These are phyloP conservation scores for Cardamine resedifolia DNA, from an alignment of 345 rosid species.

Conservation along the genomic window DNA sequence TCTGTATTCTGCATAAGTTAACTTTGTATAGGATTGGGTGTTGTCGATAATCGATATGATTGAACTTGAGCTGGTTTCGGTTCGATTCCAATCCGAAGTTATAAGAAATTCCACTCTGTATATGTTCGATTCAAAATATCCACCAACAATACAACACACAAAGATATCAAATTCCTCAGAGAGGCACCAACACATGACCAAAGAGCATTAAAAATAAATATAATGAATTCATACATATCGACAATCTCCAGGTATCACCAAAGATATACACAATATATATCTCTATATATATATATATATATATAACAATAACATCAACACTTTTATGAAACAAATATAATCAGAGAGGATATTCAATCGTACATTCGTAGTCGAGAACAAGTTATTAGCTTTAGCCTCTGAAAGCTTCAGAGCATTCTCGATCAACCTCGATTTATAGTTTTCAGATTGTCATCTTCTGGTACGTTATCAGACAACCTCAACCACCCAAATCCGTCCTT, in stretches of 20 bases:
- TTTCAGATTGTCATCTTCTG: slow-evolving; percentile 38
- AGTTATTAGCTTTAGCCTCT: background rate
- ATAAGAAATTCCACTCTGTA: background rate
- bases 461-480: slow-evolving; percentile 47
- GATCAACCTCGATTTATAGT: slow-evolving; percentile 28
- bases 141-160: background rate
- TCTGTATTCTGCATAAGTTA: too few species aligned
- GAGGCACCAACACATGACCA: background rate
- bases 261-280: background rate
- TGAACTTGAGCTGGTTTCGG: background rate
- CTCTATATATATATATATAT: background rate
- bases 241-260: background rate
- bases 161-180: background rate
- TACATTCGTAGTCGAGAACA: background rate
- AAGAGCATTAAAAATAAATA: background rate
- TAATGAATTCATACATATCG: background rate
- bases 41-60: background rate
- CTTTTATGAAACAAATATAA: background rate
- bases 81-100: background rate
- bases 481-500: slow-evolving; percentile 53
- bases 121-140: background rate
- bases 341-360: background rate
- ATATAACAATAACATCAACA: background rate
- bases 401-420: slow-evolving; percentile 31
- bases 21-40: too few species aligned